These are phyloP conservation scores for Globisporangium spiculum DNA, from an alignment of 352 stramenopile genomes.

Conservation along the genomic window DNA sequence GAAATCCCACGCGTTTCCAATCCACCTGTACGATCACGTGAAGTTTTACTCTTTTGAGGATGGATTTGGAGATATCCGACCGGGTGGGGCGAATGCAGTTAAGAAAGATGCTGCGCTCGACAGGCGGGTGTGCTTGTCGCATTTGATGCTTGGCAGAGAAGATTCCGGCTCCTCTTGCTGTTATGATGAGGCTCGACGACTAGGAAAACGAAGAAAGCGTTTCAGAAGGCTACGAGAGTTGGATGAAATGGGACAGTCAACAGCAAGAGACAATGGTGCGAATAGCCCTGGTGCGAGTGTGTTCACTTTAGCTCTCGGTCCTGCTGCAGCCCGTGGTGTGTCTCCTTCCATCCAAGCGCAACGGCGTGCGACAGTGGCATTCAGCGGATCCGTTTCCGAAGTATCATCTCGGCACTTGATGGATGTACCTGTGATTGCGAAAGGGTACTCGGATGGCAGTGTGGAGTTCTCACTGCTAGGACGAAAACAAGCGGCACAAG, in stretches of 20 bases:
- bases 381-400: neutral
- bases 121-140: conserved; percentile 26
- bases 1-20: conserved; percentile 12
- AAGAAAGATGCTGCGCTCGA: neutral
- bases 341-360: conserved; percentile 1
- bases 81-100: neutral
- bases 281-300: conserved; percentile 21
- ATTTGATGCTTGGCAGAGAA: conserved; percentile 46
- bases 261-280: neutral
- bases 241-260: neutral
- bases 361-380: conserved; percentile 4
- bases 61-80: conserved; percentile 19
- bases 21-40: conserved; percentile 24
- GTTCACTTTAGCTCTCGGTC: conserved; percentile 15
- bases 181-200: conserved; percentile 27
- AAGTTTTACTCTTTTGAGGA: conserved; percentile 29
- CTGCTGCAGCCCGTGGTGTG: conserved; percentile 1
- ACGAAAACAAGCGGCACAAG: conserved; percentile 7
- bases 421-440: conserved; percentile 55
- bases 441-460: conserved; percentile 48
- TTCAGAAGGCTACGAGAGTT: conserved; percentile 7
- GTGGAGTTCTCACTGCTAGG: conserved; percentile 38
- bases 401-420: conserved; percentile 36
- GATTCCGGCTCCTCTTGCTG: conserved; percentile 29
- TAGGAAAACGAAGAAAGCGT: conserved; percentile 28